Evolutionary conservation across 2,329 filamentous ascomycete species (phyloP), one percentile per base, ranked within the genome.

Genomic region (Xylaria digitata): DNA sequence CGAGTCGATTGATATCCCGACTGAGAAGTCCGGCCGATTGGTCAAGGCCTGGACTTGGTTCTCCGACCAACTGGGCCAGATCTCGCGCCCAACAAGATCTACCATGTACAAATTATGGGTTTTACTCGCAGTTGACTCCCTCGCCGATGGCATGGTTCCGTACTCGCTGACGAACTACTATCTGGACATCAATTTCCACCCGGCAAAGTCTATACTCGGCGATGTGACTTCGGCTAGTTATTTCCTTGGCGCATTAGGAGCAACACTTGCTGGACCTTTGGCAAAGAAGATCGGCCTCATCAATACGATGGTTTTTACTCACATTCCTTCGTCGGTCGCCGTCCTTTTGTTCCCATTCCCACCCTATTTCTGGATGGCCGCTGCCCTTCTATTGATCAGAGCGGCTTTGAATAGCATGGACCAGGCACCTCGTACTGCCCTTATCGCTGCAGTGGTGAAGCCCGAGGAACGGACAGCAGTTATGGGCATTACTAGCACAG

Each of bases 371-470:
- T 81, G 81, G 45, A 73, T 86, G 48, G 86, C 87, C 0, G 83
- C 87, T 0, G 80, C 80, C 0, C 79, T 91, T 0, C 78, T 92
- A 0, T 81, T 90, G 30, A 75, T 91, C 21, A 83, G 89, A 5
- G 82, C 87, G 2, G 87, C 87, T 0, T 79, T 91, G 50, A 91
- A 91, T 72, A 88, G 85, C 68, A 90, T 92, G 87, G 89, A 91
- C 69, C 89, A 91, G 78, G 89, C 87, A 0, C 89, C 89, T 0
- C 82, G 89, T 1, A 81, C 88, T 0, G 89, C 89, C 0, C 87
- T 92, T 64, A 90, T 92, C 56, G 88, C 89, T 0, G 88, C 88
- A 0, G 87, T 90, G 0, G 89, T 91, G 2, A 85, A 83, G 68
- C 85, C 88, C 0, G 84, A 87, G 61, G 89, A 92, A 76, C 81